Evolutionary conservation across 148 eudicot genomes (phyloP).

Genomic region (Rhododendron henanense): DNA sequence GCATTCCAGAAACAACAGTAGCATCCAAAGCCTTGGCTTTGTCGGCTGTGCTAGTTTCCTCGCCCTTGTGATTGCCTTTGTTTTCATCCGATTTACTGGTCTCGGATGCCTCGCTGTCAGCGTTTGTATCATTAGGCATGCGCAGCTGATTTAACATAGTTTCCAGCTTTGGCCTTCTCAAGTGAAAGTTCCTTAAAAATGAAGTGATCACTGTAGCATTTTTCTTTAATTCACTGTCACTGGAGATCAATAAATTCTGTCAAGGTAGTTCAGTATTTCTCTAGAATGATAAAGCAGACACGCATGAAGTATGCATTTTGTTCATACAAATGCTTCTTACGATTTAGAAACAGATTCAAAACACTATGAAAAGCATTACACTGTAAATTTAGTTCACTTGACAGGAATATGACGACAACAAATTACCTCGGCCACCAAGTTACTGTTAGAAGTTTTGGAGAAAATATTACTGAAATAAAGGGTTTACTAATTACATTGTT

Average conservation of each 20-base stretch:
- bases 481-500: not conserved
- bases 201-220: not conserved
- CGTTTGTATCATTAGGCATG: not conserved
- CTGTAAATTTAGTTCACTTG: not conserved
- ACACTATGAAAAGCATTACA: not conserved
- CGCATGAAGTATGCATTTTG: not conserved
- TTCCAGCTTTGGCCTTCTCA: constrained; percentile 6
- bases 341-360: not conserved
- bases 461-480: not conserved
- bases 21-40: constrained; percentile 2
- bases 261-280: not conserved
- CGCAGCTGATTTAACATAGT: constrained; percentile 7
- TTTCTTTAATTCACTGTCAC: constrained; percentile 5
- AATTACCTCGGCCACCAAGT: not conserved
- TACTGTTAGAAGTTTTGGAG: not conserved
- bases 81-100: not conserved
- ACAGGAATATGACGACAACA: not conserved
- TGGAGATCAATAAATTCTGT: not conserved
- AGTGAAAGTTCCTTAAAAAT: not conserved
- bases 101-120: not conserved
- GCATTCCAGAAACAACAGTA: not conserved
- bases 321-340: no score
- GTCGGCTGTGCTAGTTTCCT: not conserved
- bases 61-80: not conserved
- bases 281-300: not conserved